Base-by-base conservation (phyloP, 108 stramenopile genomes). In the Stephanodiscus minutulus region DNA sequence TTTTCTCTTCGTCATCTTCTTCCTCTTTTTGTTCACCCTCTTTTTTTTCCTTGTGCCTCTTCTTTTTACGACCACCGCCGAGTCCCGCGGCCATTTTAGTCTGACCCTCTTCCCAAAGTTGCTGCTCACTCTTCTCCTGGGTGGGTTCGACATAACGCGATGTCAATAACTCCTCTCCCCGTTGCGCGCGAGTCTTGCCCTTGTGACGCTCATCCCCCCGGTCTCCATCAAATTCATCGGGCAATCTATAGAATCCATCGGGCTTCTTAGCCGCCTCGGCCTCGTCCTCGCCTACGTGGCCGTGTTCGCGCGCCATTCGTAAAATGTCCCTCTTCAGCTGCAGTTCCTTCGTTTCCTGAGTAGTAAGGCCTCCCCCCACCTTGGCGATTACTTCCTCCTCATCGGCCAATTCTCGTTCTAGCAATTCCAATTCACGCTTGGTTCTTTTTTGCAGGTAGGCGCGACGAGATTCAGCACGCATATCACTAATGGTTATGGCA, bases 91-190 rank as follows among this genome's bases (percentile, higher is more conserved):
- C 92, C 78, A 90, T 92, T 66, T 73, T 61, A 9, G 93, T 93
- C 70, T 99, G 98, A 20, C 92, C 86, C 66, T 97, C 97, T 77
- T 98, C 97, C 98, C 98, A 99, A 11, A 97, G 70, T 53, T 99
- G 90, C 81, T 98, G 95, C 69, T 99, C 98, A 20, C 94, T 92
- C 72, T 97, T 96, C 67, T 94, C 88, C 55, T 72, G 65, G 27
- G 88, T 93, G 24, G 91, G 91, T 66, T 98, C 98, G 20, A 95
- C 81, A 70, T 98, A 99, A 24, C 98, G 88, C 8, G 94, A 90
- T 3, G 85, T 92, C 29, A 99, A 75, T 47, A 91, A 50, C 17
- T 85, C 87, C 66, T 87, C 74, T 36, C 91, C 84, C 62, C 86
- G 77, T 18, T 88, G 82, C 37, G 76, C 72, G 74, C 87, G 91